Percentiles rank a stretch among this genome's conserved stretches.
phyloP scores from a whole-genome alignment of 352 stramenopile genomes.

The Thalassiosira livingstoniorum region DNA sequence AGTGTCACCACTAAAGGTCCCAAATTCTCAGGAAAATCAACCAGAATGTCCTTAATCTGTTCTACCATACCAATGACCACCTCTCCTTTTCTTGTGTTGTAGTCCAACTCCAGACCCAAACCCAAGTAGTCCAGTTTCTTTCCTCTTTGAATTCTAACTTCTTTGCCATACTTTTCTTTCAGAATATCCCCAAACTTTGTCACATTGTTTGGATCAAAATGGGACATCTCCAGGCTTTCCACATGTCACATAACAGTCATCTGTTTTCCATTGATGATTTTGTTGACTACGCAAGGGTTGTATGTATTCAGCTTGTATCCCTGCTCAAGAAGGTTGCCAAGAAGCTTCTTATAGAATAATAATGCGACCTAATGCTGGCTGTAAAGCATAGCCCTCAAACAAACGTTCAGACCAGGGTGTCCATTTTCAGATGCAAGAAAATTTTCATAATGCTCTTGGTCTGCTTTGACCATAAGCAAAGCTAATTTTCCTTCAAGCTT shows the following conservation, averaged over 20 bases:
- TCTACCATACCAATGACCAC: too few species aligned
- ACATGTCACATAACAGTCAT: too few species aligned
- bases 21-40: too few species aligned
- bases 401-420: too few species aligned
- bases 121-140: too few species aligned
- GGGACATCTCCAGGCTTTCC: not conserved
- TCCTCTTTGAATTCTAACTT: not conserved
- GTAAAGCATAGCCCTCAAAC: slow-evolving; percentile 5
- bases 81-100: too few species aligned
- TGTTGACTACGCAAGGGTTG: too few species aligned
- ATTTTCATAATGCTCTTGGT: slow-evolving; percentile 31
- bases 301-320: not conserved
- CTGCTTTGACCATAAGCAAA: slow-evolving; percentile 28
- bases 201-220: not conserved
- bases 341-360: not conserved
- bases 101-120: too few species aligned
- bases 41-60: too few species aligned
- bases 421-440: slow-evolving; percentile 29
- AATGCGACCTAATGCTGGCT: not conserved
- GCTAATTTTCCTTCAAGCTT: not conserved
- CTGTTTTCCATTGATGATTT: too few species aligned
- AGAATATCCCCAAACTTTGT: not conserved
- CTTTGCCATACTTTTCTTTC: not conserved
- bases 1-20: too few species aligned
- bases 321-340: not conserved